Evolutionary conservation across 164 flowering plant species (phyloP).

Genomic region (grape (Vitis vinifera)): ASM3070453v1 NC_081805.1:4401501-4402000

Average conservation of each 20-base stretch:
- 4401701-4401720: not conserved
- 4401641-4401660: not conserved
- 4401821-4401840: not conserved
- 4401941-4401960: slow-evolving; percentile 11
- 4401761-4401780: slow-evolving; percentile 16
- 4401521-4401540: not conserved
- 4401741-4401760: slow-evolving; percentile 5
- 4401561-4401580: not conserved
- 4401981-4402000: not conserved
- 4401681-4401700: not conserved
- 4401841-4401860: not conserved
- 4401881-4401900: not conserved
- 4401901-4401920: no score
- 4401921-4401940: slow-evolving; percentile 11
- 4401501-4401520: no score
- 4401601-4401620: no score
- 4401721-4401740: not conserved
- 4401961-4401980: no score
- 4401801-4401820: not conserved
- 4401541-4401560: not conserved
- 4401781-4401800: slow-evolving; percentile 5
- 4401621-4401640: not conserved
- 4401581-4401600: no score
- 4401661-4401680: not conserved
- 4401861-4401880: not conserved